A percentile compares a stretch with the other conserved stretches of the same genome.
These are phyloP conservation scores for Coemansia umbellata DNA, from an alignment of 192 early-diverging fungal species.

Conservation along the genomic window DNA sequence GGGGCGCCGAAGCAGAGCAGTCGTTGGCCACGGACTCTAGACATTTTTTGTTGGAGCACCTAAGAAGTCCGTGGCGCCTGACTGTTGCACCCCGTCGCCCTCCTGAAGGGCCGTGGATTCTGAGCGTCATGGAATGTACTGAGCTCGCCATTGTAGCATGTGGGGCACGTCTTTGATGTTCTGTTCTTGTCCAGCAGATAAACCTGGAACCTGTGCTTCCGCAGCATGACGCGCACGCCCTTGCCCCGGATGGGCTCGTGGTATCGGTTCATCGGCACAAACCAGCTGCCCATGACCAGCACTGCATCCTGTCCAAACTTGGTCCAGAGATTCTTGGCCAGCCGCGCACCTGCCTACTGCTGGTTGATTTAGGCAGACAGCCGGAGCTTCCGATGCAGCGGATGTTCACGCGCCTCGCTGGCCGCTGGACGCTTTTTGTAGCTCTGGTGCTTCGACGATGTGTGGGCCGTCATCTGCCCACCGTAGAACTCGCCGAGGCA, in stretches of 20 bases:
- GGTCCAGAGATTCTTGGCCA: neutral
- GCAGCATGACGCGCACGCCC: neutral
- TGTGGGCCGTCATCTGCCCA: neutral
- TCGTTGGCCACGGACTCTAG: neutral
- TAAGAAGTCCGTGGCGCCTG: neutral
- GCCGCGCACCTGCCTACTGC: neutral
- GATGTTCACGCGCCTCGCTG: neutral
- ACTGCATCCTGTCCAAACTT: conserved; percentile 1
- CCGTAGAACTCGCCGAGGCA: neutral
- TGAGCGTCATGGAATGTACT: neutral
- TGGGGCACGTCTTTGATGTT: neutral
- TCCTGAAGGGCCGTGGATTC: neutral
- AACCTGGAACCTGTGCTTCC: neutral
- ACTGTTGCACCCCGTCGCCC: neutral
- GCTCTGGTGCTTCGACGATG: neutral
- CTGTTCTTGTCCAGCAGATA: neutral
- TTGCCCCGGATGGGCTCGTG: conserved; percentile 7
- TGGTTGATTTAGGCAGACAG: neutral
- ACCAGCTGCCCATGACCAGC: conserved; percentile 10
- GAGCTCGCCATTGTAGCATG: neutral
- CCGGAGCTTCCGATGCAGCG: neutral
- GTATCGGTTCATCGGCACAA: neutral
- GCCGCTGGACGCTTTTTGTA: neutral
- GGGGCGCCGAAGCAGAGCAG: too few relatives aligned
- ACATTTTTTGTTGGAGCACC: neutral